phyloP scores from a whole-genome alignment of 495 filamentous ascomycete genomes.

The Hypoxylon trugodes region DNA sequence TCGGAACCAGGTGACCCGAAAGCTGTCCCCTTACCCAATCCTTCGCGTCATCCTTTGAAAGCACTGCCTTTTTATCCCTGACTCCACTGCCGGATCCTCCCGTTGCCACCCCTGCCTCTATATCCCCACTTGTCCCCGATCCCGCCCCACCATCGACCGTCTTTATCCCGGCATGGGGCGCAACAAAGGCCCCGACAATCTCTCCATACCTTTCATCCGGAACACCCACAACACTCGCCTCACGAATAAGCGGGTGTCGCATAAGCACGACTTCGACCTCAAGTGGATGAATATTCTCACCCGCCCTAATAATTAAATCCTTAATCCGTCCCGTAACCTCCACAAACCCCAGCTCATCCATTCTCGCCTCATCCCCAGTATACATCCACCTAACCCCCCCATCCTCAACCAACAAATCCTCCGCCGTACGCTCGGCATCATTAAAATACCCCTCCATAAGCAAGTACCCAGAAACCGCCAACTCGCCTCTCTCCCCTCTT shows the following conservation, averaged over 20 bases:
- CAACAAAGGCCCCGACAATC: slow-evolving; percentile 83
- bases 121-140: neutral
- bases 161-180: slow-evolving; percentile 55
- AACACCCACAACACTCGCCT: slow-evolving; percentile 84
- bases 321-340: slow-evolving; percentile 76
- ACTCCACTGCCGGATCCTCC: no score
- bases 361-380: slow-evolving; percentile 91
- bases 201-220: slow-evolving; percentile 88
- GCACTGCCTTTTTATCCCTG: slow-evolving; percentile 27
- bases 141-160: slow-evolving; percentile 38
- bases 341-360: slow-evolving; percentile 77
- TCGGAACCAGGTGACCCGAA: slow-evolving; percentile 83
- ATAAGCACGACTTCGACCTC: slow-evolving; percentile 95
- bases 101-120: no score
- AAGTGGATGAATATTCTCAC: slow-evolving; percentile 95
- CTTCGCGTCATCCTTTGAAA: slow-evolving; percentile 66
- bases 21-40: slow-evolving; percentile 77
- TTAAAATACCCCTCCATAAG: slow-evolving; percentile 93
- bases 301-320: slow-evolving; percentile 89
- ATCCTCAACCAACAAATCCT: slow-evolving; percentile 70
- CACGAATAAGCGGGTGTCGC: slow-evolving; percentile 69
- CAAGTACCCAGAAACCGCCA: slow-evolving; percentile 85
- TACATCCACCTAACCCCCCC: slow-evolving; percentile 53
- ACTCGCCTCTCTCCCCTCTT: slow-evolving; percentile 74
- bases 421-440: slow-evolving; percentile 71